phyloP scores from a whole-genome alignment of 2,329 filamentous ascomycete species.

The Trichoderma koningiopsis region DNA sequence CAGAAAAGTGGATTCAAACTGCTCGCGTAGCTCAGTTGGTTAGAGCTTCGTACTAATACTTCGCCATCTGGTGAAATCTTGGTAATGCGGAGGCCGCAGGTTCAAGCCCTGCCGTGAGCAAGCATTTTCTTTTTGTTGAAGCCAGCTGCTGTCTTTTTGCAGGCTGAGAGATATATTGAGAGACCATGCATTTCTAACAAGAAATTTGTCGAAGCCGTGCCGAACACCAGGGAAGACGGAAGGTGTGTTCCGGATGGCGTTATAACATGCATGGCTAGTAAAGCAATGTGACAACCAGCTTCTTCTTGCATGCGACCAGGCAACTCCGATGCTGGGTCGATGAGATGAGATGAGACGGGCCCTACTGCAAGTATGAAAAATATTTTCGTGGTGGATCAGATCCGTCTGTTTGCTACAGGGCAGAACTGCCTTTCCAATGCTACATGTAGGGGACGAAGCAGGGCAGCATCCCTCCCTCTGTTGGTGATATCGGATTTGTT shows the following conservation, averaged over 20 bases:
- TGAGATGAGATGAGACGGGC: not conserved
- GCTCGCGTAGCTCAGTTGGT: not conserved
- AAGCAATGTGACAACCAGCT: not conserved
- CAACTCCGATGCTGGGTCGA: not conserved
- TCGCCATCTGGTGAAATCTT: not conserved
- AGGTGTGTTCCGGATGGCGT: not conserved
- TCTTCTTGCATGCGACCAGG: not conserved
- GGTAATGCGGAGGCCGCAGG: not conserved
- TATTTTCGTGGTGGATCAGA: not conserved
- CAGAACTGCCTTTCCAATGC: not conserved
- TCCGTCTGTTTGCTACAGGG: not conserved
- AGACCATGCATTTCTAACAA: not conserved
- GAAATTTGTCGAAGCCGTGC: not conserved
- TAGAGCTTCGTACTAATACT: not conserved
- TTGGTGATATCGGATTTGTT: not conserved
- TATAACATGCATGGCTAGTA: not conserved
- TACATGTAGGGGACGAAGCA: not conserved
- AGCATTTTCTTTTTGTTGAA: not conserved
- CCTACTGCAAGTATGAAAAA: not conserved
- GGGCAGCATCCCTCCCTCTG: not conserved
- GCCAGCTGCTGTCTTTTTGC: not conserved
- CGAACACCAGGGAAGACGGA: not conserved
- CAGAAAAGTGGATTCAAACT: not conserved
- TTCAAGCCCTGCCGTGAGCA: not conserved
- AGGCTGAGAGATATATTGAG: no score